Base-by-base conservation (phyloP, 2,329 filamentous ascomycete species). In the Claviceps arundinis region DNA sequence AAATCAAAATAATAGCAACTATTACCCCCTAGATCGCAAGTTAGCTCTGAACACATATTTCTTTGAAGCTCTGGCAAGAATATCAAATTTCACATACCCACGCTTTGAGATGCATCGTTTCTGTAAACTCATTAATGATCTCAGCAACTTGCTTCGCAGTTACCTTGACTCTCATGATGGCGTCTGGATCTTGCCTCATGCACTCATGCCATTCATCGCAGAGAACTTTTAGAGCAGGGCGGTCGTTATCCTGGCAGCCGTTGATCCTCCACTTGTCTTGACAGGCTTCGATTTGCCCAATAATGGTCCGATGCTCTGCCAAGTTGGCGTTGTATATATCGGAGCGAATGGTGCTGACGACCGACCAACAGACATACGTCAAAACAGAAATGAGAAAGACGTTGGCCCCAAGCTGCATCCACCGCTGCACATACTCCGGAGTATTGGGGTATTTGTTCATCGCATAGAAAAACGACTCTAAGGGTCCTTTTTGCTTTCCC, bases 41-140 rank as follows among this genome's bases (percentile, higher is more conserved):
- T 48, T 50, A 47, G 47, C 24, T 19, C 26, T 17, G 14, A 26
- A 24, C 4, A 24, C 4, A 7, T 47, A n/a, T 16, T 16, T 9
- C 4, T n/a, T 14, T 24, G n/a, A 19, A 37, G 24, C 5, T 11
- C 24, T 17, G 14, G 6, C 17, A 19, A 13, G 6, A 5, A 9
- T 14, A 41, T 7, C 13, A 37, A 17, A 37, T 13, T 24, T 6
- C 9, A 65, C 74, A 57, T 67, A 80, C 77, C 70, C 76, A 77
- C 9, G 77, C 75, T 68, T 96, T 96, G 68, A 88, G 85, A 57
- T 85, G 89, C 67, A 97, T 90, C 5, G 87, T 83, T 60, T 95
- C 89, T 4, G 95, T 84, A 65, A 97, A 96, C 61, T 85, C 85
- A 65, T 97, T 96, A 67, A 97, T 84, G 42, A 98, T 95, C 62